Base-by-base conservation (phyloP, 345 rosid genomes). In the Cochlearia excelsa region DNA sequence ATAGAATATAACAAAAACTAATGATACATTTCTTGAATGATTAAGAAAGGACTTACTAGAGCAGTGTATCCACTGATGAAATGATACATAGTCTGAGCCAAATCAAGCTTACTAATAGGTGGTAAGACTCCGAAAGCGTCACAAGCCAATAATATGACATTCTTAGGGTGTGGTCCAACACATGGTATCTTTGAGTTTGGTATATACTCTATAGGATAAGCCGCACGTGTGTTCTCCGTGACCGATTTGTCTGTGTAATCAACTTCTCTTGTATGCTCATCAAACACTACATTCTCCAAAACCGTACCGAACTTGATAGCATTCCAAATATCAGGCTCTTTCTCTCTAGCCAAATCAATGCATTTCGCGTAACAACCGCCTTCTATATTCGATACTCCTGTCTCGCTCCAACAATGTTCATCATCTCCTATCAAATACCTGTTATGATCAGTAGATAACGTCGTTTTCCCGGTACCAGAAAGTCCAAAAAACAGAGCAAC, bases 281-380 rank as follows among this genome's bases (percentile, higher is more conserved):
- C 99, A 57, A 93, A 93, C 74, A 89, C 99, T 26, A 93, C 83
- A 54, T 93, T 93, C 81, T 93, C 99, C 82, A 93, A 45, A 58
- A 93, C 98, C 88, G 81, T 47, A 61, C 97, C 97, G 40, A 93
- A 93, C 76, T 89, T 93, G 75, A 93, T 87, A 75, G 99, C 97
- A 56, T 93, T 89, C 85, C 88, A 93, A 48, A 89, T 87, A 68
- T 89, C 99, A 52, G 96, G 96, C 61, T 93, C 96, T 78, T 87
- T 93, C 65, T 93, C 99, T 59, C 79, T 68, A 0, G 97, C 75
- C 46, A 93, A 85, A 78, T 89, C 99, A 68, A 93, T 80, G 77
- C 99, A 93, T 69, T 93, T 93, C 5, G 99, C 99, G 57, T 93
- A 93, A 82, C 99, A 89, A 16, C 97, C 99, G 5, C 99, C 99